A percentile compares a stretch with the other conserved stretches of the same genome.
These are phyloP conservation scores for Peniophora sp. DNA, from an alignment of 1,284 basidiomycete genomes.

Conservation along the genomic window DNA sequence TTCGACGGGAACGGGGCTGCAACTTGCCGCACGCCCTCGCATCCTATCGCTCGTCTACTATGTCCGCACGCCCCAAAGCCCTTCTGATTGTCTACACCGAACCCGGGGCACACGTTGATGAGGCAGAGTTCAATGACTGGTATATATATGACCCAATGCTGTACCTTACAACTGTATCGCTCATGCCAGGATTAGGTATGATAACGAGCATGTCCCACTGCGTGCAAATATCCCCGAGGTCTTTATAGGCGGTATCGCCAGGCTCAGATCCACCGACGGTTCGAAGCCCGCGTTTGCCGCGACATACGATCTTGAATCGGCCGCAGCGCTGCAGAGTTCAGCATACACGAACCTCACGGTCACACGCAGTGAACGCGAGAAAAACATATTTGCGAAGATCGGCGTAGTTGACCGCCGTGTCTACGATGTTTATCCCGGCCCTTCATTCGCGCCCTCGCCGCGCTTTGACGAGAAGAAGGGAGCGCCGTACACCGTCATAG, in stretches of 20 bases:
- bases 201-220: constrained; percentile 57
- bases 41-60: not conserved
- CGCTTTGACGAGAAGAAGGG: constrained; percentile 21
- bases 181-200: constrained; percentile 24
- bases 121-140: constrained; percentile 37
- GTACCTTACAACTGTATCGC: not conserved
- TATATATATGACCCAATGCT: not conserved
- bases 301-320: constrained; percentile 47
- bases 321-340: constrained; percentile 35
- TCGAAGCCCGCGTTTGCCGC: constrained; percentile 42
- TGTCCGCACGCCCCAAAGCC: constrained; percentile 13
- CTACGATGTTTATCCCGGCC: constrained; percentile 31
- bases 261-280: constrained; percentile 37
- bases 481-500: constrained; percentile 24
- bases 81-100: constrained; percentile 22
- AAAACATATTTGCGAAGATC: constrained; percentile 36
- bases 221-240: constrained; percentile 48
- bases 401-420: constrained; percentile 46
- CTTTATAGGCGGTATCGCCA: constrained; percentile 34
- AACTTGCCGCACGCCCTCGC: too few species aligned
- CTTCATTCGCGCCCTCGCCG: constrained; percentile 16
- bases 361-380: constrained; percentile 48
- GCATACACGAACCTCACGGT: constrained; percentile 45
- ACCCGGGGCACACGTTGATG: constrained; percentile 18
- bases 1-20: too few species aligned